Conservation (phyloP, 148 eudicot species). For the Drosera capensis region DNA sequence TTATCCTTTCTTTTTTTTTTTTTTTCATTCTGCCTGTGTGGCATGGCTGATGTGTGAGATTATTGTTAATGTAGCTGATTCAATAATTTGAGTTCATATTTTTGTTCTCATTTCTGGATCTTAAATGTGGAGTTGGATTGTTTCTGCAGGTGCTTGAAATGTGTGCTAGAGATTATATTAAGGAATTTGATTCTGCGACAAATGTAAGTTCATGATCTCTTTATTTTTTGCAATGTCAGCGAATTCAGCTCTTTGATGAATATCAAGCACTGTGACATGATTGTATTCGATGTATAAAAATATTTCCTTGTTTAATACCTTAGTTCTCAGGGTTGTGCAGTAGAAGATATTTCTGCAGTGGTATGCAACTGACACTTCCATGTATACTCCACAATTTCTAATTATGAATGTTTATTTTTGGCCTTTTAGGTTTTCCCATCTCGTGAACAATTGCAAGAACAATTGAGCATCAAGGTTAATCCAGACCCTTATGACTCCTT, state of each 20-base stretch:
- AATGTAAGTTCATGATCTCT: slow-evolving; percentile 38
- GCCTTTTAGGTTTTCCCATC: slow-evolving; percentile 43
- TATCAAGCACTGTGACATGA: no score
- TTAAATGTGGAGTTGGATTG: slow-evolving; percentile 1
- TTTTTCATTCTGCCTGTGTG: not conserved
- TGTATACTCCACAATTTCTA: not conserved
- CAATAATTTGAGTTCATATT: no score
- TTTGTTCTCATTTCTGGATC: no score
- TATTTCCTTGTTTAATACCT: no score
- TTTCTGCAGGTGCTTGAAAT: slow-evolving; percentile 51
- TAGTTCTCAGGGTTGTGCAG: no score
- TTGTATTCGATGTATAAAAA: no score
- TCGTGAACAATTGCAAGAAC: slow-evolving; percentile 64
- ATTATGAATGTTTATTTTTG: not conserved
- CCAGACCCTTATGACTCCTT: slow-evolving; percentile 36
- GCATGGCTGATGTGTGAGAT: not conserved
- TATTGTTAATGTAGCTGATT: not conserved
- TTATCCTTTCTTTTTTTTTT: no score
- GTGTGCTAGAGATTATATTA: slow-evolving; percentile 56
- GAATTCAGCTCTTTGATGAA: not conserved
- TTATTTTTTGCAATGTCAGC: not conserved
- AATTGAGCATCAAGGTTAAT: slow-evolving; percentile 30
- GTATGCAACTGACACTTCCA: not conserved
- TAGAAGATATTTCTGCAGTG: not conserved
- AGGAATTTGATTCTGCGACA: slow-evolving; percentile 45